phyloP scores from a whole-genome alignment of 1,139 yeast genomes.

The Lodderomyces pseudojiufengensis region DNA sequence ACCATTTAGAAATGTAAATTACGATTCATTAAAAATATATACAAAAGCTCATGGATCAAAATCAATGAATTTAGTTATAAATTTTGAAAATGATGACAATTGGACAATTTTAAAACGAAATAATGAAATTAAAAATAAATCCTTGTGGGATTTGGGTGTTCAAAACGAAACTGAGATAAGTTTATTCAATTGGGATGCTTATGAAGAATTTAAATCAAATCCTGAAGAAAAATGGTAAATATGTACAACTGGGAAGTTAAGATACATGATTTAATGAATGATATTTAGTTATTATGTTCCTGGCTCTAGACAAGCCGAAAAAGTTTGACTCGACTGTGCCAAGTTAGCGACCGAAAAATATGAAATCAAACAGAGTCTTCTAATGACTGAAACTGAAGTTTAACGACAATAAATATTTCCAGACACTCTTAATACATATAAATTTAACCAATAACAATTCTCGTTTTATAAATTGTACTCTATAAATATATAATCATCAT shows the following conservation, averaged over 20 bases:
- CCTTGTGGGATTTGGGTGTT: constrained; percentile 64
- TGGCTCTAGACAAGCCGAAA: no score
- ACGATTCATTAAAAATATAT: constrained; percentile 78
- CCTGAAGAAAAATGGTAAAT: constrained; percentile 88
- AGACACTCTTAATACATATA: background rate
- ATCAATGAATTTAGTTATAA: constrained; percentile 87
- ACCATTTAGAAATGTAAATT: constrained; percentile 76
- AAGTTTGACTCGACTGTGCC: no score
- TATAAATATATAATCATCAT: no score
- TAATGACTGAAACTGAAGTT: no score
- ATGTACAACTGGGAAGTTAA: no score
- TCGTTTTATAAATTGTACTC: constrained; percentile 4
- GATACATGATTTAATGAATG: no score
- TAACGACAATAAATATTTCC: no score
- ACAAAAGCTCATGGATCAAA: constrained; percentile 95
- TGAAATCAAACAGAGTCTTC: no score
- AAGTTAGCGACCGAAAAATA: no score
- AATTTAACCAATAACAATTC: constrained; percentile 4
- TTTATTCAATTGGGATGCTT: constrained; percentile 64
- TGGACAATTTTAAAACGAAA: constrained; percentile 53
- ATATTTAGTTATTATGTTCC: no score
- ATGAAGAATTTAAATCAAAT: constrained; percentile 63
- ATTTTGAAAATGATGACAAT: constrained; percentile 62
- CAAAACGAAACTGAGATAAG: constrained; percentile 92
- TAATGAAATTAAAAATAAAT: constrained; percentile 28